A percentile compares a stretch with the other conserved stretches of the same genome.
phyloP scores from a whole-genome alignment of 1,139 yeast genomes.

The Yamadazyma atmosphaerica region DNA sequence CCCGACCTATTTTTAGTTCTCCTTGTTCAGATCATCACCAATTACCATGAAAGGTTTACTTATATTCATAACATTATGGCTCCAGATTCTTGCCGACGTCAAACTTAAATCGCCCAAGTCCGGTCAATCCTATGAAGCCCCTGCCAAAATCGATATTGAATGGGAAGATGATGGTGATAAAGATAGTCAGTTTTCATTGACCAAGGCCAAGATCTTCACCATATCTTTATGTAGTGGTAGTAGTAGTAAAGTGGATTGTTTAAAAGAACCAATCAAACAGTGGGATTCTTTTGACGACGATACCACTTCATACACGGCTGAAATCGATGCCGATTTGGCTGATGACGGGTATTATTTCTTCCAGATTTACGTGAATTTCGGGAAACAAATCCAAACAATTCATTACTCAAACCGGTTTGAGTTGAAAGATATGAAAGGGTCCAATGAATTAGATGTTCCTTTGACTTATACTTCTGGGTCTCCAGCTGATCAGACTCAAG shows the following conservation, averaged over 20 bases:
- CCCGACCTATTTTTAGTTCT: background rate
- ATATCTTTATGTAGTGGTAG: slow-evolving; percentile 72
- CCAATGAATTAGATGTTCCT: slow-evolving; percentile 24
- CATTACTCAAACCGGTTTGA: slow-evolving; percentile 71
- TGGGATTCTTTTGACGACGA: slow-evolving; percentile 11
- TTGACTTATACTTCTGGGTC: slow-evolving; percentile 29
- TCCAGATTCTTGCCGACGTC: slow-evolving; percentile 51
- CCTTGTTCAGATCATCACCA: too few species aligned
- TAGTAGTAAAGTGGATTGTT: slow-evolving; percentile 45
- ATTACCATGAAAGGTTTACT: slow-evolving; percentile 5
- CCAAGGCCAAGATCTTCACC: slow-evolving; percentile 45
- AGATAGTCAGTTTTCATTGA: slow-evolving; percentile 42
- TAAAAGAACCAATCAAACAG: slow-evolving; percentile 23
- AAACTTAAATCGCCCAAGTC: slow-evolving; percentile 50
- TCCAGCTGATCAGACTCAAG: slow-evolving; percentile 29
- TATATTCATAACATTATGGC: slow-evolving; percentile 7
- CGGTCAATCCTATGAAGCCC: slow-evolving; percentile 50
- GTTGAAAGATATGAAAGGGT: slow-evolving; percentile 71
- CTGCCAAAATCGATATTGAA: slow-evolving; percentile 45
- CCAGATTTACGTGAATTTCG: slow-evolving; percentile 54
- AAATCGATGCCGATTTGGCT: slow-evolving; percentile 43
- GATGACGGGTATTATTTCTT: slow-evolving; percentile 68
- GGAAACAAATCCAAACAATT: slow-evolving; percentile 54
- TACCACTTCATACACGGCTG: slow-evolving; percentile 33
- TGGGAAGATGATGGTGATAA: slow-evolving; percentile 64